Evolutionary conservation across 208 protist genomes (phyloP), one percentile per base, ranked within the genome.

Genomic region (Chromosphaera perkinsii): DNA sequence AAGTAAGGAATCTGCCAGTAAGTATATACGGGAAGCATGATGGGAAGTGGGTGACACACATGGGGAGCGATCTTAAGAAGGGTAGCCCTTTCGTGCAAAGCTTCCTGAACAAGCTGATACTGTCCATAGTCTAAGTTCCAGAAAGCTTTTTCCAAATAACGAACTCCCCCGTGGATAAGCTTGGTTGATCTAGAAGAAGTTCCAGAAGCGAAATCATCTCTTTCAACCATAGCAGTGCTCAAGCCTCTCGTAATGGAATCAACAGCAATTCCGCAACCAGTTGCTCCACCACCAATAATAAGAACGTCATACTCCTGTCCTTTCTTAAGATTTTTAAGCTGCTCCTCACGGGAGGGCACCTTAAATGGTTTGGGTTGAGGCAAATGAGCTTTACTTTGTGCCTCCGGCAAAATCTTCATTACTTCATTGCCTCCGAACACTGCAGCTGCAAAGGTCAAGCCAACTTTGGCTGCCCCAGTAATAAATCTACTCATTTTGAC

Each of bases 111-210:
- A 20, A 96, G 71, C 54, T 85, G 82, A 33, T 91, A 73, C 78
- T 96, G 54, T 32, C 67, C 51, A 27, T 51, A 55, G 43, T 76
- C 71, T 0, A 65, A 33, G 22, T 69, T 31, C 7, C 37, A 52
- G 40, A 87, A 43, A 14, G 82, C 82, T 62, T 76, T 62, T 49
- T 77, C 70, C 22, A 97, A 81, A 74, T 97, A 97, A n/a, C 93
- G 90, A 48, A 97, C 89, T 58, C 93, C 93, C 55, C 93, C 93
- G 72, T 97, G 93, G 55, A 95, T 94, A 17, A 97, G 88, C 80
- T 96, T 97, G 0, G 91, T 95, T 54, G 17, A 64, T 12, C 43
- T 42, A 65, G 85, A 90, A 75, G 85, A 91, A 35, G 91, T 96
- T 24, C 90, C 91, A 27, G 85, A 88, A 17, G 87, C 88, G 73